Conservation (phyloP, 805 yeast species). For the Cyberlindnera samutprakarnensis region DNA sequence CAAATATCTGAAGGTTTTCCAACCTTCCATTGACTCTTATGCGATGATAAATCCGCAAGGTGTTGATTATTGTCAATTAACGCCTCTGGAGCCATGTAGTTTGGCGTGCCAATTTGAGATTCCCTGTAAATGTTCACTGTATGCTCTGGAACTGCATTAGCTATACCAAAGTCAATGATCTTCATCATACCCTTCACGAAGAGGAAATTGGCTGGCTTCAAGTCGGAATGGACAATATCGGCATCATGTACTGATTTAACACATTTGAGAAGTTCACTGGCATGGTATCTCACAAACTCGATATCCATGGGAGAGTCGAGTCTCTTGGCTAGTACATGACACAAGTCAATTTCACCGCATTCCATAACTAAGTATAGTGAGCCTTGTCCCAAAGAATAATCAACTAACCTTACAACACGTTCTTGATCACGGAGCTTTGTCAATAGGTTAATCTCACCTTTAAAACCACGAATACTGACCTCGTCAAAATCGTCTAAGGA, state of each 20-base stretch:
- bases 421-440: constrained; percentile 48
- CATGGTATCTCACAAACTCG: constrained; percentile 72
- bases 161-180: constrained; percentile 90
- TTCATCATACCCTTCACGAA: constrained; percentile 80
- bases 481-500: constrained; percentile 76
- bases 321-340: constrained; percentile 64
- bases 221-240: constrained; percentile 80
- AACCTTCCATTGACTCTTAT: constrained; percentile 51
- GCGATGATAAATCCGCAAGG: constrained; percentile 15
- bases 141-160: constrained; percentile 90
- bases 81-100: constrained; percentile 98
- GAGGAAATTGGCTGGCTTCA: constrained; percentile 65
- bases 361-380: constrained; percentile 79
- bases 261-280: constrained; percentile 73
- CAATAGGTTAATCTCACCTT: constrained; percentile 81
- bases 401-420: constrained; percentile 74
- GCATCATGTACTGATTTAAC: constrained; percentile 81
- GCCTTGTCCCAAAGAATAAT: constrained; percentile 60
- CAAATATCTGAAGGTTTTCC: constrained; percentile 95
- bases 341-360: constrained; percentile 87
- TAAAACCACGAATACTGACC: constrained; percentile 65
- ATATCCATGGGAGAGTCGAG: constrained; percentile 47
- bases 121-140: constrained; percentile 87
- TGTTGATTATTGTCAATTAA: constrained; percentile 49
- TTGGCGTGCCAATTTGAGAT: constrained; percentile 90